Evolutionary conservation across 2,329 filamentous ascomycete genomes (phyloP), one percentile per base, ranked within the genome.

Genomic region (Trichoderma citrinoviride): DNA sequence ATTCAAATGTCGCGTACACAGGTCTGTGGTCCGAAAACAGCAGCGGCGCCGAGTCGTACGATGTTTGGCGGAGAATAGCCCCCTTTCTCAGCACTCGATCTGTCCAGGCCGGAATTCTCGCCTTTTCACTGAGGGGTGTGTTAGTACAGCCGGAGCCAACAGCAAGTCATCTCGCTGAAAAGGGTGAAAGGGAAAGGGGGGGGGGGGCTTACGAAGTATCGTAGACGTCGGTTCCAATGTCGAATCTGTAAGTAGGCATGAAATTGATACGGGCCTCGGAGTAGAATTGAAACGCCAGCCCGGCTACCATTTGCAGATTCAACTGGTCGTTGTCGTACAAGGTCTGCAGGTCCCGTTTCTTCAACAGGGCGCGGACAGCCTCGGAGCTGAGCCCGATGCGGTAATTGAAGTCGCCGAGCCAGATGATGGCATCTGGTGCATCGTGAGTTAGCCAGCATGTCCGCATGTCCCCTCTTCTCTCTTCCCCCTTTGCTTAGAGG

Each of bases 351-450:
- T 97, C 90, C 27, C 85, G 82, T 62, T 85, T 83, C 70, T 89
- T 85, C 62, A 97, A 87, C 10, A 96, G 80, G 37, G 88, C 85
- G 69, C 91, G 89, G 7, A 92, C 91, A 66, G 84, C 88, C 44
- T 97, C 92, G 68, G 92, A 87, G 50, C 84, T 85, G 65, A 98
- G 82, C 1, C 93, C 94, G 71, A 99, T 96, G 19, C 95, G 90
- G 77, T 99, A 99, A 74, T 99, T 99, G 81, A 99, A 99, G 76
- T 99, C 95, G 5, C 95, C 95, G 47, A 97, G 84, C 94, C 95
- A 99, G 61, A 97, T 89, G 41, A 98, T 89, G 23, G 91, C 84
- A 70, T 89, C 86, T 84, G 14, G 23, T 19, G 12, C 41, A 44
- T 57, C 29, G 17, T 15, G 23, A 41, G n/a, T 43, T 52, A 55